Evolutionary conservation across 2,329 filamentous ascomycete genomes (phyloP).

Genomic region (Fusarium equiseti): DNA sequence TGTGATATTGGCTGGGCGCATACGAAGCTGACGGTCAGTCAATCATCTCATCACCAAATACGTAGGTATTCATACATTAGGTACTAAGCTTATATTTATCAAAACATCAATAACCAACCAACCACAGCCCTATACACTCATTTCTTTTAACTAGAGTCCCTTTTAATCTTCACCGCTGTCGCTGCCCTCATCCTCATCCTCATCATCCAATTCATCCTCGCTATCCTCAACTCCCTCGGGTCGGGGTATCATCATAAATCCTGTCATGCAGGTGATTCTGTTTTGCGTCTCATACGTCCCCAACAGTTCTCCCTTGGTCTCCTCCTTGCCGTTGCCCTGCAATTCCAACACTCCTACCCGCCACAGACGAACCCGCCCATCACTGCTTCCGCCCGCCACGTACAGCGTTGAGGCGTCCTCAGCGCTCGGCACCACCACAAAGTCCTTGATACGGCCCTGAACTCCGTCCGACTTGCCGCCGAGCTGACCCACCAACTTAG

Average conservation of each 20-base stretch:
- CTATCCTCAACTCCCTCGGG: constrained; percentile 71
- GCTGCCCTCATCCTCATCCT: constrained; percentile 56
- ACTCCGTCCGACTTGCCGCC: constrained; percentile 79
- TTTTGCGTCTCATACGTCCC: constrained; percentile 87
- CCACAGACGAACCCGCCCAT: constrained; percentile 88
- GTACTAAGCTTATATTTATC: constrained; percentile 10
- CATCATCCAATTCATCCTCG: constrained; percentile 63
- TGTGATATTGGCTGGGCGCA: constrained; percentile 40
- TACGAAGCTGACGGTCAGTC: constrained; percentile 7
- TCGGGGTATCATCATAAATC: constrained; percentile 84
- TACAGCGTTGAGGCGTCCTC: constrained; percentile 59
- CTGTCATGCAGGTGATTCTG: constrained; percentile 87
- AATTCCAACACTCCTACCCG: constrained; percentile 63
- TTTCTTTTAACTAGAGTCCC: neutral
- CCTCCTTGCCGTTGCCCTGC: constrained; percentile 49
- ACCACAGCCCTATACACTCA: neutral
- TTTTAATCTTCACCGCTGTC: constrained; percentile 53
- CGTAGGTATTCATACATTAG: constrained; percentile 22
- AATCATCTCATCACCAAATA: neutral
- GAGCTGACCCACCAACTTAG: constrained; percentile 78
- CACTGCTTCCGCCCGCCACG: constrained; percentile 82
- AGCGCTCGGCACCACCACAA: constrained; percentile 70
- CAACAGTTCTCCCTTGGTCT: constrained; percentile 62
- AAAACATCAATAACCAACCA: constrained; percentile 5
- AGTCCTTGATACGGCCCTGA: constrained; percentile 86